Percentiles rank a stretch among this genome's conserved stretches.
phyloP scores from a whole-genome alignment of 495 filamentous ascomycete genomes.

The Hyaloscypha finlandica region DNA sequence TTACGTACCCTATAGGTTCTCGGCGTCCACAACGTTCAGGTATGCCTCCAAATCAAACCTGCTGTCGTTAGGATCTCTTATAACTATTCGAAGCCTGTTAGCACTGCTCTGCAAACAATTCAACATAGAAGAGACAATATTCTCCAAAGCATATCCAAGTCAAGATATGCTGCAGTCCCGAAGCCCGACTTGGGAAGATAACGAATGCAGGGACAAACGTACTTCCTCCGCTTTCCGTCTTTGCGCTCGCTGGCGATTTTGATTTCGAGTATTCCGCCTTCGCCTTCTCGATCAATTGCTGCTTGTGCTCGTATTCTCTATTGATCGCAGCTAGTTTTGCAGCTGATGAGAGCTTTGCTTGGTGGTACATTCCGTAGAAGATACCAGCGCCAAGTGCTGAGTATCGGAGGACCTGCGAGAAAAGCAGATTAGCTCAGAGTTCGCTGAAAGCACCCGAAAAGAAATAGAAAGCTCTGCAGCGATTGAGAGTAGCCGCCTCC shows the following conservation, averaged over 20 bases:
- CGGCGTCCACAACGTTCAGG: conserved; percentile 63
- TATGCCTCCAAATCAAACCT: conserved; percentile 90
- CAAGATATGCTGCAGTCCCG: not conserved
- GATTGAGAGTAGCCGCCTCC: not conserved
- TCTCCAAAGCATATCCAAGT: not conserved
- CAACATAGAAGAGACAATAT: not conserved
- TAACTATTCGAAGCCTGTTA: conserved; percentile 54
- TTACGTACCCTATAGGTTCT: conserved; percentile 42
- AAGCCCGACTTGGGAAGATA: not conserved
- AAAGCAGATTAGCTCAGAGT: conserved; percentile 8
- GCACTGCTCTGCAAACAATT: conserved; percentile 18
- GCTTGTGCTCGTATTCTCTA: conserved; percentile 83
- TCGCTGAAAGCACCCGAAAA: not conserved
- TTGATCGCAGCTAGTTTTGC: conserved; percentile 67
- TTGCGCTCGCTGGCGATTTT: conserved; percentile 46
- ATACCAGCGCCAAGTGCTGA: conserved; percentile 84
- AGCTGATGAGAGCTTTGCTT: conserved; percentile 67
- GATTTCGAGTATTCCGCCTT: conserved; percentile 87
- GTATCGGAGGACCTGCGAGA: conserved; percentile 85
- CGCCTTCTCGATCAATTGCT: conserved; percentile 83
- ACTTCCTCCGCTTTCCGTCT: conserved; percentile 42
- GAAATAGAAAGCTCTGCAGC: conserved; percentile 1
- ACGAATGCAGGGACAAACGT: conserved; percentile 20
- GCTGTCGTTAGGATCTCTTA: conserved; percentile 79
- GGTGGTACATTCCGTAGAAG: conserved; percentile 91